Percentiles rank a stretch among this genome's conserved stretches.
Conservation (phyloP, 1,284 basidiomycete genomes). For the Nidula niveotomentosa region DNA sequence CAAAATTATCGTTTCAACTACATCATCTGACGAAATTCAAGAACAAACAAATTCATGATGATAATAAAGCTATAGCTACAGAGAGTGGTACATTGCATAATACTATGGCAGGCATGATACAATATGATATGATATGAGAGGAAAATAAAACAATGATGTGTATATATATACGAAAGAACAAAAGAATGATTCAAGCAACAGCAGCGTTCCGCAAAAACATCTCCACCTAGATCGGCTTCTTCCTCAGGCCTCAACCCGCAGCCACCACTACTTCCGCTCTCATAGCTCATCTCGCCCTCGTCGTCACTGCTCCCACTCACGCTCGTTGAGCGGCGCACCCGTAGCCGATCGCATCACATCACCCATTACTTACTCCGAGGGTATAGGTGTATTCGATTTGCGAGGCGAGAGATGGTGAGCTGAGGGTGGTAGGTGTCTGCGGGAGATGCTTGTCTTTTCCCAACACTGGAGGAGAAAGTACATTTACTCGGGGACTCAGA, state of each 20-base stretch:
- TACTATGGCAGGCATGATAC: too few species aligned
- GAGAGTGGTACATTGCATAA: too few species aligned
- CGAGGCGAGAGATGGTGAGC: conserved; percentile 1
- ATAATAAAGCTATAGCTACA: too few species aligned
- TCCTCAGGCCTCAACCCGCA: conserved; percentile 43
- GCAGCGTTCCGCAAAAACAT: conserved; percentile 46
- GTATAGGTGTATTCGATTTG: background rate
- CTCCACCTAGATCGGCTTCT: conserved; percentile 64
- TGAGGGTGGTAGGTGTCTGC: conserved; percentile 16
- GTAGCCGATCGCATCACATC: background rate
- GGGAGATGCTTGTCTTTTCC: conserved; percentile 11
- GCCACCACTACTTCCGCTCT: conserved; percentile 29
- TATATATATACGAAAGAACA: too few species aligned
- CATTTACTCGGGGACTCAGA: conserved; percentile 11
- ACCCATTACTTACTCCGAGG: background rate
- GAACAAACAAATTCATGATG: too few species aligned
- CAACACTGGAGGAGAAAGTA: background rate
- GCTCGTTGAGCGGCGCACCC: conserved; percentile 6
- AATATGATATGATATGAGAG: too few species aligned
- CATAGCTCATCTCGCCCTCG: conserved; percentile 33
- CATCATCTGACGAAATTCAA: too few species aligned
- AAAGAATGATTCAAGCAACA: conserved; percentile 2
- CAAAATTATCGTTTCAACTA: too few species aligned
- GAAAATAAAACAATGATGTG: too few species aligned
- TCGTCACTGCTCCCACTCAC: conserved; percentile 28